Evolutionary conservation across 202 grass and related monocot genomes (phyloP).

Genomic region (Panicum virgatum): DNA sequence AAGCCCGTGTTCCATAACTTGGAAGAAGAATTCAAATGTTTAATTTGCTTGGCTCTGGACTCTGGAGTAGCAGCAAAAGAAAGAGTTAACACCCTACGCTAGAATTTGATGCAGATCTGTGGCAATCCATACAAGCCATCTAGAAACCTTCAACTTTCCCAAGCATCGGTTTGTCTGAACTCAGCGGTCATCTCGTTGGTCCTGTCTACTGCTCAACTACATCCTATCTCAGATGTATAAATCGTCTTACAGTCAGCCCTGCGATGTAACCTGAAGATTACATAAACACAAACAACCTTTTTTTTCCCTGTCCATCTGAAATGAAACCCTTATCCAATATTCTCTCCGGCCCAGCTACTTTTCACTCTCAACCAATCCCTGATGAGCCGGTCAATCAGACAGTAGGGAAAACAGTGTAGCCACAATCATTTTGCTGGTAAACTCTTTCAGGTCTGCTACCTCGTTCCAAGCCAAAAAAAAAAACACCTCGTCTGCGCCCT

Average conservation of each 20-base stretch:
- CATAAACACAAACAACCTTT: constrained; percentile 30
- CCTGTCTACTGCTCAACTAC: constrained; percentile 17
- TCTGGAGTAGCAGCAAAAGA: background rate
- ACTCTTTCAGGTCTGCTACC: constrained; percentile 13
- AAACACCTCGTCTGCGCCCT: background rate
- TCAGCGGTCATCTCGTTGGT: constrained; percentile 12
- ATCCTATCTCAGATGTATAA: background rate
- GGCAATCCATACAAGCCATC: constrained; percentile 1
- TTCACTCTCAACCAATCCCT: background rate
- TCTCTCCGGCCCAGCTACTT: background rate
- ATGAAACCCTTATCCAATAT: constrained; percentile 21
- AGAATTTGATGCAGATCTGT: background rate
- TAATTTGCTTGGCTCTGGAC: background rate
- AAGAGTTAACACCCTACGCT: too few relatives aligned
- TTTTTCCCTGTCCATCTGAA: constrained; percentile 9
- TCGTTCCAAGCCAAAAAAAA: constrained; percentile 3
- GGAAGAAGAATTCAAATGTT: background rate
- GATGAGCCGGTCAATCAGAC: background rate
- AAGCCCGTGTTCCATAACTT: background rate
- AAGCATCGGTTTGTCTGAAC: constrained; percentile 29
- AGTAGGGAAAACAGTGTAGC: constrained; percentile 26
- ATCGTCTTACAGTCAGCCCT: constrained; percentile 30
- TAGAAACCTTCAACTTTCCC: background rate
- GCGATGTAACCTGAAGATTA: constrained; percentile 1
- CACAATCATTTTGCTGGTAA: constrained; percentile 30